Evolutionary conservation across 1,139 yeast genomes (phyloP).

Genomic region (Yamadazyma aaseri): DNA sequence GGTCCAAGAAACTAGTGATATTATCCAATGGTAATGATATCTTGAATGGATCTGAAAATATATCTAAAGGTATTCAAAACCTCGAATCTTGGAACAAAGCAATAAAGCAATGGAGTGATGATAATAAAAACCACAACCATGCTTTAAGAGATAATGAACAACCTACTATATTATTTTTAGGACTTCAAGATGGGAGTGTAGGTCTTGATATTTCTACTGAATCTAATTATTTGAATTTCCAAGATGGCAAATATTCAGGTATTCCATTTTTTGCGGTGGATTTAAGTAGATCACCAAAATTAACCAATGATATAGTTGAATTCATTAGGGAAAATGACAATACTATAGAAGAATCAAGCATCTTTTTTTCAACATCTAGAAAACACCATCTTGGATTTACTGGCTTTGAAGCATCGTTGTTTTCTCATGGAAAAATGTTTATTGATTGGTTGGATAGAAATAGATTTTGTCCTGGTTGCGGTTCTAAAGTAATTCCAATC

Average conservation of each 20-base stretch:
- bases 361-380: slow-evolving; percentile 34
- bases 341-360: slow-evolving; percentile 10
- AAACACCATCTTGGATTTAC: slow-evolving; percentile 36
- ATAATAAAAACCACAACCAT: slow-evolving; percentile 34
- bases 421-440: slow-evolving; percentile 81
- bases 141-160: slow-evolving; percentile 30
- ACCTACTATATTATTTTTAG: slow-evolving; percentile 61
- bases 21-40: slow-evolving; percentile 37
- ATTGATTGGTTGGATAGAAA: slow-evolving; percentile 81
- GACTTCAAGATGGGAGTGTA: slow-evolving; percentile 58
- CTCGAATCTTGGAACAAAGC: slow-evolving; percentile 24
- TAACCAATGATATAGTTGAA: slow-evolving; percentile 22
- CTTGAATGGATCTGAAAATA: slow-evolving; percentile 16
- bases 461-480: slow-evolving; percentile 88
- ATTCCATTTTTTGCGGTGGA: slow-evolving; percentile 79
- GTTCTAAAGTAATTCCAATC: slow-evolving; percentile 62
- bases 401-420: slow-evolving; percentile 58
- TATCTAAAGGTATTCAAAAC: slow-evolving; percentile 17
- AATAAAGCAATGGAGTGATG: slow-evolving; percentile 27
- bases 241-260: slow-evolving; percentile 57
- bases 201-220: slow-evolving; percentile 27
- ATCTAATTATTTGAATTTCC: slow-evolving; percentile 32
- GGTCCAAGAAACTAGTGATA: slow-evolving; percentile 29
- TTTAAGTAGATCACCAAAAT: slow-evolving; percentile 36
- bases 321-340: slow-evolving; percentile 16